These are phyloP conservation scores for Sporisorium iseilematis-ciliati DNA, from an alignment of 1,284 basidiomycete genomes.

Conservation along the genomic window DNA sequence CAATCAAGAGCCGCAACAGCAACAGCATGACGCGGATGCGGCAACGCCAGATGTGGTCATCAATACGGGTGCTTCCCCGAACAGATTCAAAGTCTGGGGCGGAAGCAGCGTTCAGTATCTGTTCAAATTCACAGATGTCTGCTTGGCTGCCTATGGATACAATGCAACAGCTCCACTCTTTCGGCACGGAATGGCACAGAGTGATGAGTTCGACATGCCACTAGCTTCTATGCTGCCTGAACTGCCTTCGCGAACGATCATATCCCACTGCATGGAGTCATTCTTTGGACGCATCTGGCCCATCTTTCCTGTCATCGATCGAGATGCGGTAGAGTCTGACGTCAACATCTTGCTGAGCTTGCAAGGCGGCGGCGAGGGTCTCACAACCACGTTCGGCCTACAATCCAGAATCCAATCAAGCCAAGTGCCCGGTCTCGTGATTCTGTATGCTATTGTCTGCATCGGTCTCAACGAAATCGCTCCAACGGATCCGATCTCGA, in stretches of 20 bases:
- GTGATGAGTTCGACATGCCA: conserved; percentile 17
- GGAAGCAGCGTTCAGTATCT: conserved; percentile 22
- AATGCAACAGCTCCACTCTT: conserved; percentile 21
- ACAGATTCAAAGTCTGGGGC: conserved; percentile 15
- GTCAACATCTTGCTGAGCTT: conserved; percentile 3
- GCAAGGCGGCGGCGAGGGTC: conserved; percentile 5
- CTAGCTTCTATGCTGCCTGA: conserved; percentile 6
- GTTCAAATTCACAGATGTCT: conserved; percentile 20
- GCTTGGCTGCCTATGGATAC: conserved; percentile 10
- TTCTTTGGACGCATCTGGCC: conserved; percentile 20
- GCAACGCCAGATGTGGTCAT: conserved; percentile 13
- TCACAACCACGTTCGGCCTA: neutral
- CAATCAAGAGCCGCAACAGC: neutral
- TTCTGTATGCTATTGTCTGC: conserved; percentile 13
- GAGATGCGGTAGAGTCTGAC: conserved; percentile 12
- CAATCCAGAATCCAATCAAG: conserved; percentile 8
- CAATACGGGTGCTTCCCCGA: conserved; percentile 11
- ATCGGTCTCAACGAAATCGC: conserved; percentile 11
- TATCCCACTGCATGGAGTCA: conserved; percentile 7
- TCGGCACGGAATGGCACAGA: conserved; percentile 17
- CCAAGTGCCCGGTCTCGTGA: conserved; percentile 6
- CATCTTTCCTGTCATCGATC: conserved; percentile 14
- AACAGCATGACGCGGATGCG: neutral
- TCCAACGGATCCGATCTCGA: neutral
- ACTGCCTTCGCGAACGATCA: neutral